Conservation (phyloP, 2,329 filamentous ascomycete genomes). For the Berkeleyomyces rouxiae region DNA sequence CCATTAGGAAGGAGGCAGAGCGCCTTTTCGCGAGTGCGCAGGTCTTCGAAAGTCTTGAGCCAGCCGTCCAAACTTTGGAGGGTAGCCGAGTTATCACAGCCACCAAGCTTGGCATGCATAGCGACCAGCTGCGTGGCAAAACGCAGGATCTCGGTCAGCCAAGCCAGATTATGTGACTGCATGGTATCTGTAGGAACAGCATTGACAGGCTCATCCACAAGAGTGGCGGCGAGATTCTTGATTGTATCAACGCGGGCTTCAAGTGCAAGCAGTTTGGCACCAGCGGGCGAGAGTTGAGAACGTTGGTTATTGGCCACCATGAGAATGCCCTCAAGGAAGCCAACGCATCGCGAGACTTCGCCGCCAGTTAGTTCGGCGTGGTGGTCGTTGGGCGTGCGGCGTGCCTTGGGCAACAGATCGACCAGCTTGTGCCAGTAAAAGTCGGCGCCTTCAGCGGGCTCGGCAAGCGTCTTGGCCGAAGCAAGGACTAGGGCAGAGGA, state of each 20-base stretch:
- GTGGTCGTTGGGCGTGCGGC: conserved; percentile 53
- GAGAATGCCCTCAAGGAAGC: conserved; percentile 75
- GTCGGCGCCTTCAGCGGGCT: conserved; percentile 17
- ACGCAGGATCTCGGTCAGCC: conserved; percentile 53
- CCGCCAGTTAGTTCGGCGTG: conserved; percentile 71
- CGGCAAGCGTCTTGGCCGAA: conserved; percentile 27
- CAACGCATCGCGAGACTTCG: conserved; percentile 62
- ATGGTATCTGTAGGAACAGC: neutral
- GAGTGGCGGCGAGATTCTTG: conserved; percentile 5
- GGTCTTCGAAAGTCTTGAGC: conserved; percentile 29
- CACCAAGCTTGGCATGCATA: conserved; percentile 50
- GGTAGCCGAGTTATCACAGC: conserved; percentile 29
- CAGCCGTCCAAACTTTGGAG: conserved; percentile 32
- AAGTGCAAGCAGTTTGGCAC: conserved; percentile 2
- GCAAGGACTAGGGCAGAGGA: conserved; percentile 56
- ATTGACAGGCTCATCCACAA: neutral
- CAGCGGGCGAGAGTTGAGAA: conserved; percentile 21
- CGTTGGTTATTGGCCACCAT: conserved; percentile 47
- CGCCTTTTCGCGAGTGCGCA: conserved; percentile 26
- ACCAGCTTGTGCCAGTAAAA: conserved; percentile 55
- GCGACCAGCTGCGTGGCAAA: conserved; percentile 45
- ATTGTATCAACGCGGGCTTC: neutral
- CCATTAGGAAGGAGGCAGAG: conserved; percentile 34
- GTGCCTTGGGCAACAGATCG: conserved; percentile 52
- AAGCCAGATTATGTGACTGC: conserved; percentile 23